Conservation (phyloP, 2,329 filamentous ascomycete species). For the Aulographum hederae region DNA sequence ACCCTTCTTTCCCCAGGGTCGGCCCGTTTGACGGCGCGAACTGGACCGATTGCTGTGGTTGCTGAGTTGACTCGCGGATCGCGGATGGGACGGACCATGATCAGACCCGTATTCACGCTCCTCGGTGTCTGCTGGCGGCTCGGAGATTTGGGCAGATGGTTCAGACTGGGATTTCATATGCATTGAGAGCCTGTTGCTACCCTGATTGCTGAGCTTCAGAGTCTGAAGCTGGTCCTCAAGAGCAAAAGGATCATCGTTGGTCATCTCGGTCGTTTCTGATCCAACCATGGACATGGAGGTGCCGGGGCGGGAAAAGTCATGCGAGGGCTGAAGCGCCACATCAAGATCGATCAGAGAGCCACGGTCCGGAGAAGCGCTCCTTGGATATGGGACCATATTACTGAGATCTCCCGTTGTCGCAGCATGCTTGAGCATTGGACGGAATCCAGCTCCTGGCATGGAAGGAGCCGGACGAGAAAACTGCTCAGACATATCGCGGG, state of each 20-base stretch:
- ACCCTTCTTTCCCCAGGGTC: too few relatives aligned
- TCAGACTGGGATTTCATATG: constrained; percentile 1
- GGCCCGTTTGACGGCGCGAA: too few relatives aligned
- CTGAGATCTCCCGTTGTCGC: constrained; percentile 20
- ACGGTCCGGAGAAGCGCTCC: constrained; percentile 16
- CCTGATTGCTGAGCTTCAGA: constrained; percentile 7
- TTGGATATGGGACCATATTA: constrained; percentile 18
- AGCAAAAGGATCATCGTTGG: constrained; percentile 29
- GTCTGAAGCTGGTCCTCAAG: constrained; percentile 19
- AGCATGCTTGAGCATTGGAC: constrained; percentile 21
- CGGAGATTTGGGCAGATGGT: too few relatives aligned
- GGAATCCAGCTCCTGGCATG: constrained; percentile 11
- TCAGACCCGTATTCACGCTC: too few relatives aligned
- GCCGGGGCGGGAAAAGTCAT: constrained; percentile 22
- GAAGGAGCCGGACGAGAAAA: constrained; percentile 12
- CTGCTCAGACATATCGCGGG: constrained; percentile 6
- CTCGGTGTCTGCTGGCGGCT: too few relatives aligned
- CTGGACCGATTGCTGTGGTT: too few relatives aligned
- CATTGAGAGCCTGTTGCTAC: constrained; percentile 6
- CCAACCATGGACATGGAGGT: constrained; percentile 12
- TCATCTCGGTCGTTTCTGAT: constrained; percentile 3
- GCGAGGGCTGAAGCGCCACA: constrained; percentile 17
- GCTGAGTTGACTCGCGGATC: too few relatives aligned
- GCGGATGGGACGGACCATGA: too few relatives aligned
- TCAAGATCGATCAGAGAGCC: constrained; percentile 28